Percentiles rank a stretch among this genome's conserved stretches.
phyloP scores from a whole-genome alignment of 495 filamentous ascomycete species.

The Platismatia glauca region DNA sequence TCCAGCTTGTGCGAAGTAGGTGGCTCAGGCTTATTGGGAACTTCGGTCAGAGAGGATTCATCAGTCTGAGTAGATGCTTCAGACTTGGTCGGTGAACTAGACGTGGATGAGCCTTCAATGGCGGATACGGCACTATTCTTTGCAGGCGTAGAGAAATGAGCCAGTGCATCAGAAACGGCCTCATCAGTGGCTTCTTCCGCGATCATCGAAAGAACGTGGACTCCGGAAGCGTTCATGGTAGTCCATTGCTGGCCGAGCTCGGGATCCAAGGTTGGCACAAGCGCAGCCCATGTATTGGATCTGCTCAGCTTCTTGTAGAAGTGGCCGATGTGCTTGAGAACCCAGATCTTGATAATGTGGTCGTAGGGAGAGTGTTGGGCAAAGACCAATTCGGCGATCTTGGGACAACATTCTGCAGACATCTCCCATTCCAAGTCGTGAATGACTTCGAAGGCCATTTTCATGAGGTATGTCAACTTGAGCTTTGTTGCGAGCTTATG shows the following conservation, averaged over 20 bases:
- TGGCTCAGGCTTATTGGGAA: neutral
- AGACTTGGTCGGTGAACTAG: neutral
- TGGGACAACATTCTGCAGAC: constrained; percentile 9
- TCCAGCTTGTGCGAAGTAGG: neutral
- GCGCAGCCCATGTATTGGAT: constrained; percentile 13
- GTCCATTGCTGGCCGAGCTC: constrained; percentile 15
- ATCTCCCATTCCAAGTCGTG: constrained; percentile 12
- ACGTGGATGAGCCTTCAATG: neutral
- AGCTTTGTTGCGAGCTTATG: constrained; percentile 18
- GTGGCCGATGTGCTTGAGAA: constrained; percentile 17
- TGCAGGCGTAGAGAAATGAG: neutral
- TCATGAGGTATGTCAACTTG: constrained; percentile 6
- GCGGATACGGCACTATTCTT: neutral
- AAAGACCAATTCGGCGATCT: constrained; percentile 18
- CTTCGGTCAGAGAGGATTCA: neutral
- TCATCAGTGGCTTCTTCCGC: constrained; percentile 3
- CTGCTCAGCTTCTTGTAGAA: constrained; percentile 12
- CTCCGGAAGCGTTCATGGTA: constrained; percentile 3
- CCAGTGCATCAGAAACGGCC: neutral
- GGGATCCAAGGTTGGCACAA: constrained; percentile 2
- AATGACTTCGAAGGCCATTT: constrained; percentile 15
- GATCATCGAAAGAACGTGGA: constrained; percentile 3
- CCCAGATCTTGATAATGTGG: constrained; percentile 12
- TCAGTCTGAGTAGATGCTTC: constrained; percentile 3
- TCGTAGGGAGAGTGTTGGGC: constrained; percentile 7